These are phyloP conservation scores for Thozetella sp. DNA, from an alignment of 495 filamentous ascomycete genomes.

Conservation along the genomic window DNA sequence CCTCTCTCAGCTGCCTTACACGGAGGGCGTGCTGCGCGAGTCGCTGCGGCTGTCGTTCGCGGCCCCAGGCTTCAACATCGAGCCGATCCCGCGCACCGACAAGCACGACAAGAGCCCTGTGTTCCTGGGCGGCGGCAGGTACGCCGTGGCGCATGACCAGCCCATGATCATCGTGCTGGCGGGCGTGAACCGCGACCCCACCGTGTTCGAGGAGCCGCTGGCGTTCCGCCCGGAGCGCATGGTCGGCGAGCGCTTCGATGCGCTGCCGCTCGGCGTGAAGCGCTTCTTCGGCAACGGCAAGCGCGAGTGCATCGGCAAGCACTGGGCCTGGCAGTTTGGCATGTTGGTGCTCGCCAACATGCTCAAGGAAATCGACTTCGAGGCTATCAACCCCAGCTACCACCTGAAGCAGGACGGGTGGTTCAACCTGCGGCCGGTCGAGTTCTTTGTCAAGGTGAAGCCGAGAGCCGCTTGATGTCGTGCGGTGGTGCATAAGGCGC, in stretches of 20 bases:
- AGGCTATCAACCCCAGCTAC: conserved; percentile 57
- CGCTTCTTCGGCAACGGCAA: conserved; percentile 74
- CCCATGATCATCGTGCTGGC: conserved; percentile 61
- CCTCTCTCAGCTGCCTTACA: conserved; percentile 60
- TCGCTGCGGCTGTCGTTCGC: conserved; percentile 65
- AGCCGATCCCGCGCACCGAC: conserved; percentile 51
- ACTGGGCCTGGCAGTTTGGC: conserved; percentile 70
- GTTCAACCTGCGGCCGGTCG: conserved; percentile 45
- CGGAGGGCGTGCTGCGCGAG: conserved; percentile 67
- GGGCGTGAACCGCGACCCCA: conserved; percentile 67
- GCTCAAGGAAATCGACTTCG: conserved; percentile 64
- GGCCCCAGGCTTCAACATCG: conserved; percentile 68
- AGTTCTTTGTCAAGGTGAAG: conserved; percentile 39
- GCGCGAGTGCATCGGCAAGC: conserved; percentile 65
- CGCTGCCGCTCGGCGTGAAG: conserved; percentile 60
- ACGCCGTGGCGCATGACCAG: conserved; percentile 62
- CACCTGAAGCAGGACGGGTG: conserved; percentile 51
- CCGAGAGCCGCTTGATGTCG: no score
- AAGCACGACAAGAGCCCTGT: conserved; percentile 43
- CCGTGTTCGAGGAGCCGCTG: conserved; percentile 63
- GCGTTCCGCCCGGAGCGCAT: conserved; percentile 70
- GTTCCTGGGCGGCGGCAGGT: conserved; percentile 61
- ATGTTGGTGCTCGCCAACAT: conserved; percentile 56
- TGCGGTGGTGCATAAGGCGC: no score
- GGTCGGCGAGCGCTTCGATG: conserved; percentile 62